These are phyloP conservation scores for Kitagawia praeruptora DNA, from an alignment of 129 eudicot species.

Conservation along the genomic window DNA sequence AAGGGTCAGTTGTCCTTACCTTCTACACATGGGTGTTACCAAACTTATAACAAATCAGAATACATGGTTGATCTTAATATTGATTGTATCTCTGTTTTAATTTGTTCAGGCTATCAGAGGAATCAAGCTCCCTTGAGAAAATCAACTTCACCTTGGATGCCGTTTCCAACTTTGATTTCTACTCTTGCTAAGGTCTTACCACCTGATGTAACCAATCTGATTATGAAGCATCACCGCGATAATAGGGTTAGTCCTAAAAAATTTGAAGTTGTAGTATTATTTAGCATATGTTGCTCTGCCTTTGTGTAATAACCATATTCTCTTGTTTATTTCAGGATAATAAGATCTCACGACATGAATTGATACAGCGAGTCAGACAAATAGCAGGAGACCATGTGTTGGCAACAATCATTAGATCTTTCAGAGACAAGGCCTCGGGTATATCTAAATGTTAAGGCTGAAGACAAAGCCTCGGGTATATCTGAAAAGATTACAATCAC, in stretches of 20 bases:
- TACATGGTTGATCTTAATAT: neutral
- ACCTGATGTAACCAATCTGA: constrained; percentile 28
- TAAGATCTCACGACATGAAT: neutral
- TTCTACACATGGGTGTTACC: too few relatives aligned
- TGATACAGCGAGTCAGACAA: too few relatives aligned
- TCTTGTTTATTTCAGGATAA: constrained; percentile 28
- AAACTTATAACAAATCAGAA: too few relatives aligned
- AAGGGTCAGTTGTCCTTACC: too few relatives aligned
- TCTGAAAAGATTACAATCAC: too few relatives aligned
- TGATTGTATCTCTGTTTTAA: neutral
- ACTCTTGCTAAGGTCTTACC: constrained; percentile 58
- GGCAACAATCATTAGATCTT: too few relatives aligned
- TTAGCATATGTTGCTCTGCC: neutral
- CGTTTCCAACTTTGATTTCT: constrained; percentile 50
- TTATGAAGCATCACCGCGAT: constrained; percentile 37
- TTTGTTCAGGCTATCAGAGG: constrained; percentile 21
- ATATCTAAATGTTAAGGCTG: too few relatives aligned
- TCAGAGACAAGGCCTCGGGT: too few relatives aligned
- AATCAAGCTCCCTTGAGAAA: constrained; percentile 15
- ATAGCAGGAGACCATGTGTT: too few relatives aligned
- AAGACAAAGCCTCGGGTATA: too few relatives aligned
- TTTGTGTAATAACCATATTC: neutral
- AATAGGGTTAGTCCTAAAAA: constrained; percentile 29
- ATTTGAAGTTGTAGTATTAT: neutral
- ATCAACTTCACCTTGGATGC: constrained; percentile 74